phyloP scores from a whole-genome alignment of 441 rosid species.

The Cnidoscolus chayamansa region DNA sequence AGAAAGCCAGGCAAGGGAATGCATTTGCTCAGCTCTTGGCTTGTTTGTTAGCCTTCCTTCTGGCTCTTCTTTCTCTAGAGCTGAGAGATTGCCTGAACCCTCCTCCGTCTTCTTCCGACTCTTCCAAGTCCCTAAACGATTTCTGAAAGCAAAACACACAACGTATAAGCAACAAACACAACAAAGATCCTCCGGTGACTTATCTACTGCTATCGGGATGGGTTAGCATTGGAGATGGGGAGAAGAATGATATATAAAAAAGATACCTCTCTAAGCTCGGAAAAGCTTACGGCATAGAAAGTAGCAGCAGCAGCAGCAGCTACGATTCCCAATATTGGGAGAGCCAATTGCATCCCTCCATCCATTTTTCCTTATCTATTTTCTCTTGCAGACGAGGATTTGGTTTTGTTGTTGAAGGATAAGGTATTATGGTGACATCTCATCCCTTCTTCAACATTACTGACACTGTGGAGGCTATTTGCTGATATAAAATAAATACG shows the following conservation, averaged over 20 bases:
- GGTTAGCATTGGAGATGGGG: too few species aligned
- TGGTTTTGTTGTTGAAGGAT: too few species aligned
- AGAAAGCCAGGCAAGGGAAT: too few species aligned
- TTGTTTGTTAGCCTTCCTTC: conserved; percentile 47
- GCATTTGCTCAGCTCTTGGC: conserved; percentile 13
- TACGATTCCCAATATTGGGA: conserved; percentile 56
- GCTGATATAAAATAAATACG: too few species aligned
- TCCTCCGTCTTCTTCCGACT: conserved; percentile 38
- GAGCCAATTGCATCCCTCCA: conserved; percentile 47
- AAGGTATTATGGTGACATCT: too few species aligned
- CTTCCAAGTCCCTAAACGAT: conserved; percentile 54
- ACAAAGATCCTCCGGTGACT: too few species aligned
- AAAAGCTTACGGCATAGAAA: conserved; percentile 59
- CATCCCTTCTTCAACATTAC: too few species aligned
- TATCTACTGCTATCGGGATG: too few species aligned
- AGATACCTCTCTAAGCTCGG: conserved; percentile 58
- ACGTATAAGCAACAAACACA: neutral
- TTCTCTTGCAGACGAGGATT: neutral
- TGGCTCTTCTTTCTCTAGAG: conserved; percentile 52
- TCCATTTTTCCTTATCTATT: conserved; percentile 38
- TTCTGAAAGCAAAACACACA: conserved; percentile 32
- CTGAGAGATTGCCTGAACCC: conserved; percentile 46
- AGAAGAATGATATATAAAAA: neutral
- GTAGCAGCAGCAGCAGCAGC: conserved; percentile 66
- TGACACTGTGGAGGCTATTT: too few species aligned